A percentile compares a stretch with the other conserved stretches of the same genome.
phyloP scores from a whole-genome alignment of 768 basidiomycete species.

The Kwoniella botswanensis region DNA sequence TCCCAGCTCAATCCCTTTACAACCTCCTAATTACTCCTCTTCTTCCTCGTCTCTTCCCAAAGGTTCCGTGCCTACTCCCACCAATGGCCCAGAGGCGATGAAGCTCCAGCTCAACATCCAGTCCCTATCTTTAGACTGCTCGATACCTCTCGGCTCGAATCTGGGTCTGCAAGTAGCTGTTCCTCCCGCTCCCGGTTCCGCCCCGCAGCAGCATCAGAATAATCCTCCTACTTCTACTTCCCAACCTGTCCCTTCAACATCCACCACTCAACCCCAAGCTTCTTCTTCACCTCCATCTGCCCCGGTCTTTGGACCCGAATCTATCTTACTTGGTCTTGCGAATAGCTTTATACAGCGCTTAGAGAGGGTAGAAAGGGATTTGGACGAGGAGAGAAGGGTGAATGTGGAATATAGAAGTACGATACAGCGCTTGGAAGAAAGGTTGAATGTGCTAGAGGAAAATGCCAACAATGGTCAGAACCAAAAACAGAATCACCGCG shows the following conservation, averaged over 20 bases:
- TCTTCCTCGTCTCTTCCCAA: background rate
- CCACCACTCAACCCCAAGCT: background rate
- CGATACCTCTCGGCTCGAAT: constrained; percentile 2
- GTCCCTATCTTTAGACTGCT: constrained; percentile 3
- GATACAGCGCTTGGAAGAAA: background rate
- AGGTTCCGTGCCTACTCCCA: background rate
- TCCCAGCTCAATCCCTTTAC: background rate
- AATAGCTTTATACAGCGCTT: background rate
- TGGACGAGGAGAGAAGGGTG: background rate
- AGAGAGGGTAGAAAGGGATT: background rate
- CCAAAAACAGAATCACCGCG: background rate
- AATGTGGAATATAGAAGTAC: background rate
- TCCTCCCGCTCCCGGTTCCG: background rate
- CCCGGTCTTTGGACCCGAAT: background rate
- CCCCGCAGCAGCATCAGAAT: background rate
- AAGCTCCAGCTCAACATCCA: constrained; percentile 3
- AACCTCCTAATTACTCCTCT: background rate
- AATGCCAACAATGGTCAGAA: background rate
- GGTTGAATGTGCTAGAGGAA: background rate
- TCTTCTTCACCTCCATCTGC: background rate
- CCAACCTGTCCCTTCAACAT: background rate
- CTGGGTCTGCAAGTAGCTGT: constrained; percentile 1
- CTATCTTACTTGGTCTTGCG: background rate
- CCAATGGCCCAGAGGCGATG: constrained; percentile 1
- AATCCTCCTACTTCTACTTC: background rate